These are phyloP conservation scores for Monilinia aucupariae DNA, from an alignment of 2,329 filamentous ascomycete species.

Conservation along the genomic window DNA sequence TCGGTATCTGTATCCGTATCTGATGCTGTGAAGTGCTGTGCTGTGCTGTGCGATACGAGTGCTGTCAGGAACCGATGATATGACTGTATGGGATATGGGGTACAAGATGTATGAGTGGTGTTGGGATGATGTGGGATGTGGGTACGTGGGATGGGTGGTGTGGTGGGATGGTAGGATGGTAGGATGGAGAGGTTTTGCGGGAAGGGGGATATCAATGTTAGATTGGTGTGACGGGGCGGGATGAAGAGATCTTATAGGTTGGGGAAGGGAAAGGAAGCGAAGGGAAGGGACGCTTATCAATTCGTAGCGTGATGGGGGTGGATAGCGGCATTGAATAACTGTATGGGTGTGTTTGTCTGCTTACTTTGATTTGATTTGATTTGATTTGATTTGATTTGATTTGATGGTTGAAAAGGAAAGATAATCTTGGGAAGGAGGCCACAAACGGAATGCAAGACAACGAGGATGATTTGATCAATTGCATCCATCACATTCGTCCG, in stretches of 20 bases:
- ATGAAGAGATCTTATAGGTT: not conserved
- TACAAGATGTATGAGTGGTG: slow-evolving; percentile 9
- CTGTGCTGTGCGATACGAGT: too few species aligned
- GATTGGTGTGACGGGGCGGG: not conserved
- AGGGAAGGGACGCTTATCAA: too few species aligned
- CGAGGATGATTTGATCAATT: not conserved
- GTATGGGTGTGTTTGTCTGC: not conserved
- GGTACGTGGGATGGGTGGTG: not conserved
- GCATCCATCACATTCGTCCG: too few species aligned
- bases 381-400: not conserved
- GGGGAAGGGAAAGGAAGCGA: not conserved
- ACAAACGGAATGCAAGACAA: not conserved
- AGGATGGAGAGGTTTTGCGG: slow-evolving; percentile 7
- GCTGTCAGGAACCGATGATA: slow-evolving; percentile 7
- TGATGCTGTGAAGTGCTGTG: too few species aligned
- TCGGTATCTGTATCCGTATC: too few species aligned
- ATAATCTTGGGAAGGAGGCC: too few species aligned
- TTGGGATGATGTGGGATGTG: too few species aligned
- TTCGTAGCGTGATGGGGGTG: too few species aligned
- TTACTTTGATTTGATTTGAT: not conserved
- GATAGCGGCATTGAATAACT: not conserved
- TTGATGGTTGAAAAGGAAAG: too few species aligned
- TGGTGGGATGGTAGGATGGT: too few species aligned
- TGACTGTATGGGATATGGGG: too few species aligned
- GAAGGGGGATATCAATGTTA: not conserved